These are phyloP conservation scores for Pelargonium cotyledonis DNA, from an alignment of 441 rosid species.

Conservation along the genomic window DNA sequence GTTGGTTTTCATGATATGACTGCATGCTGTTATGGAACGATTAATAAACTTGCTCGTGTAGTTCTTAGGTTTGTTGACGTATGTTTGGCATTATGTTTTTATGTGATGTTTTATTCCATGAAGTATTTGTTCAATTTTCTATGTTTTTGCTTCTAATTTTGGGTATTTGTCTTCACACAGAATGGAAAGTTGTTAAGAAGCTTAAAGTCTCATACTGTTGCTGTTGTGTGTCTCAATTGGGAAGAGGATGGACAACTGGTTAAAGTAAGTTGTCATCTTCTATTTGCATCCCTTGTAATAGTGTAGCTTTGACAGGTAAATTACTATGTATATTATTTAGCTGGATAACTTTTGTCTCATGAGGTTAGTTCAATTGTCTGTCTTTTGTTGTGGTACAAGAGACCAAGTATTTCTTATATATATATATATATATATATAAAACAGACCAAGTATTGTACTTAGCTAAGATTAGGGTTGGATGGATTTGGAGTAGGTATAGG, in stretches of 20 bases:
- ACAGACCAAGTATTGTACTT: too few relatives aligned
- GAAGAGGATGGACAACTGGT: slow-evolving; percentile 62
- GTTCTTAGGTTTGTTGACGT: not conserved
- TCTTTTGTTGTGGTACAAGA: not conserved
- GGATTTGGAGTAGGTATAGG: slow-evolving; percentile 2
- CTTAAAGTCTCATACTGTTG: slow-evolving; percentile 66
- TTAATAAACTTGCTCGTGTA: not conserved
- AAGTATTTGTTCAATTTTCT: not conserved
- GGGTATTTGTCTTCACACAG: slow-evolving; percentile 28
- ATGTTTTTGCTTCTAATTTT: slow-evolving; percentile 3
- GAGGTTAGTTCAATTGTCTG: not conserved
- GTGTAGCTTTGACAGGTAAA: not conserved
- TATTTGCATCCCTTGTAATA: not conserved
- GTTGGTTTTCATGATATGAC: too few relatives aligned
- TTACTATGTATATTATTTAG: not conserved
- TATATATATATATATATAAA: too few relatives aligned
- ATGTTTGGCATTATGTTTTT: not conserved
- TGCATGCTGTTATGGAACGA: too few relatives aligned
- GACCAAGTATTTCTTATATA: not conserved
- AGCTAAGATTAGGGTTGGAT: not conserved
- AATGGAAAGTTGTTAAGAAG: slow-evolving; percentile 74
- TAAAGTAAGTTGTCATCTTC: slow-evolving; percentile 30
- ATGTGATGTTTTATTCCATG: not conserved
- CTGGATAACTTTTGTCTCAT: not conserved
- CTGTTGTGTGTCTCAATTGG: slow-evolving; percentile 88